Evolutionary conservation across 2,329 filamentous ascomycete genomes (phyloP).

Genomic region (Aspergillus tubingensis): DNA sequence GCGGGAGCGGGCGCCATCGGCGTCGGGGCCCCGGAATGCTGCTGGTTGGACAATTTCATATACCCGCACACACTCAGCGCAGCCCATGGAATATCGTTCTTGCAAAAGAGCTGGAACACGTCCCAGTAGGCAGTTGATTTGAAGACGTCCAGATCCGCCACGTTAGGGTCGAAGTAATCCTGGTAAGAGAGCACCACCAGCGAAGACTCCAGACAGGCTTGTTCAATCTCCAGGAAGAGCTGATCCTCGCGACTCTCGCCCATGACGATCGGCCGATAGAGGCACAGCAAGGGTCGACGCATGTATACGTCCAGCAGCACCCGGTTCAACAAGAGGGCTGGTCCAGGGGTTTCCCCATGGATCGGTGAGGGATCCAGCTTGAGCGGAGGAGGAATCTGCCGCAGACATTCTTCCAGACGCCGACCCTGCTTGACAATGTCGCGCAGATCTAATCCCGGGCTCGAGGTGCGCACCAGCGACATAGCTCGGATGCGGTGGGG

Average conservation of each 20-base stretch:
- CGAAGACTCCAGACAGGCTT: constrained; percentile 28
- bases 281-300: constrained; percentile 32
- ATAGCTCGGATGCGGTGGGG: constrained; percentile 20
- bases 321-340: constrained; percentile 16
- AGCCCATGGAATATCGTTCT: constrained; percentile 33
- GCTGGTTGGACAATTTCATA: constrained; percentile 22
- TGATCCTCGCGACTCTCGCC: constrained; percentile 15
- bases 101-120: constrained; percentile 32
- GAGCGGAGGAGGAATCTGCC: constrained; percentile 10
- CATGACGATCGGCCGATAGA: constrained; percentile 29
- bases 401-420: constrained; percentile 14
- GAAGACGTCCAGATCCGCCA: constrained; percentile 28
- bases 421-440: constrained; percentile 14
- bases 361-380: constrained; percentile 1
- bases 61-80: constrained; percentile 34
- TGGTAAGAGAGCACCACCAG: constrained; percentile 32
- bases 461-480: constrained; percentile 9
- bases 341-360: not conserved
- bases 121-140: constrained; percentile 27
- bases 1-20: not conserved
- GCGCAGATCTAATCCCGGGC: constrained; percentile 9
- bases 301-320: constrained; percentile 33
- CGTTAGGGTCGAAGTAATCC: constrained; percentile 35
- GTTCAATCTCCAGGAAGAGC: constrained; percentile 23
- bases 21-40: not conserved